Percentiles rank a stretch among this genome's conserved stretches.
Conservation (phyloP, 2,329 filamentous ascomycete genomes). For the Cephalotrichum gorgonifer region DNA sequence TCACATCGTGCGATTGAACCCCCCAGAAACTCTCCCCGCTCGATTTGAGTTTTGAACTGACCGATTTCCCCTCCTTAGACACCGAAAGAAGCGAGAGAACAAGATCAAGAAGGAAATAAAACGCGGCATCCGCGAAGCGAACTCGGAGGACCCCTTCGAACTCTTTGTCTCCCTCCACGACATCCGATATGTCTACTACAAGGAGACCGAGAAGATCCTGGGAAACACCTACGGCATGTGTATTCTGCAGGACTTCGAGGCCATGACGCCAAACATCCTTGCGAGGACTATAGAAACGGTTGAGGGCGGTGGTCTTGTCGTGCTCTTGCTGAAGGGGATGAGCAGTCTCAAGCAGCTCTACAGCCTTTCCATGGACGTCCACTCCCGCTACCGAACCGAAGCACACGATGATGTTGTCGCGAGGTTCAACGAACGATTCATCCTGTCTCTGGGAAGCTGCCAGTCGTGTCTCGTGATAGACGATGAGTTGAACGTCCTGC, state of each 20-base stretch:
- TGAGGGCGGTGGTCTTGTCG: conserved; percentile 85
- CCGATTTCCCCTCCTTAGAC: conserved; percentile 34
- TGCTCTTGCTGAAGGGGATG: conserved; percentile 91
- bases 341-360: conserved; percentile 95
- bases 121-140: conserved; percentile 82
- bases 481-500: conserved; percentile 93
- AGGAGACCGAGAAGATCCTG: conserved; percentile 97
- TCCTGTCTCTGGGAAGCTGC: conserved; percentile 90
- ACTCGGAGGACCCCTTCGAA: conserved; percentile 92
- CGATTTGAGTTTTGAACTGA: not conserved
- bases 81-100: conserved; percentile 93
- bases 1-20: conserved; percentile 38
- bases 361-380: conserved; percentile 94
- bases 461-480: conserved; percentile 92
- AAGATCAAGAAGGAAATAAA: conserved; percentile 99
- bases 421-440: conserved; percentile 95
- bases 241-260: conserved; percentile 96
- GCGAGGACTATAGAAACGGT: conserved; percentile 95
- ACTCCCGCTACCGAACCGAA: conserved; percentile 91
- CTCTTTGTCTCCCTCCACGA: conserved; percentile 93
- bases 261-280: conserved; percentile 90
- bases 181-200: conserved; percentile 98
- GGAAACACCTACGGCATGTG: conserved; percentile 99
- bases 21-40: conserved; percentile 19
- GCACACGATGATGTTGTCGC: conserved; percentile 91